A percentile compares a stretch with the other conserved stretches of the same genome.
Evolutionary conservation across 106 monocot genomes (phyloP).

Genomic region (Triglochin maritima): DNA sequence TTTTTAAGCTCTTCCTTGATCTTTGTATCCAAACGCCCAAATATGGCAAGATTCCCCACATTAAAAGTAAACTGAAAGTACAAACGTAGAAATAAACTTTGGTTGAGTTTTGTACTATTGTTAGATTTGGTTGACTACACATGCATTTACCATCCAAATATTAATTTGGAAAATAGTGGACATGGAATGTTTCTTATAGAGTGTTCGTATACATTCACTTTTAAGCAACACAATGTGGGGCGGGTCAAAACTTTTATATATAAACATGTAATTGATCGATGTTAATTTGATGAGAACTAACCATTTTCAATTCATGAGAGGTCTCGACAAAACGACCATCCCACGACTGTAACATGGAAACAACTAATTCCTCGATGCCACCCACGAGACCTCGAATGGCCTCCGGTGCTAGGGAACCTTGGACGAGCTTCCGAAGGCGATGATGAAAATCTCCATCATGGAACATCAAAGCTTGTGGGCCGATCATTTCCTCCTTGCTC

Average conservation of each 20-base stretch:
- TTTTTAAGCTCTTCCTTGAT: conserved; percentile 44
- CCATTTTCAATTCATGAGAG: conserved; percentile 69
- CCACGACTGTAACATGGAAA: conserved; percentile 26
- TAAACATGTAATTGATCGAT: too few species aligned
- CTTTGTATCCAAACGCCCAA: conserved; percentile 36
- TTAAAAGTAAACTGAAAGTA: conserved; percentile 57
- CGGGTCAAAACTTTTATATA: too few species aligned
- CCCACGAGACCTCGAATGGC: conserved; percentile 32
- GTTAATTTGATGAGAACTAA: not conserved
- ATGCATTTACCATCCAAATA: too few species aligned
- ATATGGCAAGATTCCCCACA: conserved; percentile 54
- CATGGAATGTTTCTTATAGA: not conserved
- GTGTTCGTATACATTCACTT: not conserved
- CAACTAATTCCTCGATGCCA: conserved; percentile 29
- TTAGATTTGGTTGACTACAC: too few species aligned
- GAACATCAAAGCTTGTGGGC: conserved; percentile 71
- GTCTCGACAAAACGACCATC: conserved; percentile 24
- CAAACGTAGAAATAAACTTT: not conserved
- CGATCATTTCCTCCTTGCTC: conserved; percentile 79
- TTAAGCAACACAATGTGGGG: not conserved
- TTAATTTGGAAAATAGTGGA: too few species aligned
- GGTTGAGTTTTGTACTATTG: not conserved
- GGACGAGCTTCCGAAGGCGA: conserved; percentile 39
- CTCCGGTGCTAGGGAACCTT: conserved; percentile 35
- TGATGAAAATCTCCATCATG: conserved; percentile 67